Percentiles rank a stretch among this genome's conserved stretches.
Evolutionary conservation across 768 basidiomycete genomes (phyloP).

Genomic region (Mycena pura): DNA sequence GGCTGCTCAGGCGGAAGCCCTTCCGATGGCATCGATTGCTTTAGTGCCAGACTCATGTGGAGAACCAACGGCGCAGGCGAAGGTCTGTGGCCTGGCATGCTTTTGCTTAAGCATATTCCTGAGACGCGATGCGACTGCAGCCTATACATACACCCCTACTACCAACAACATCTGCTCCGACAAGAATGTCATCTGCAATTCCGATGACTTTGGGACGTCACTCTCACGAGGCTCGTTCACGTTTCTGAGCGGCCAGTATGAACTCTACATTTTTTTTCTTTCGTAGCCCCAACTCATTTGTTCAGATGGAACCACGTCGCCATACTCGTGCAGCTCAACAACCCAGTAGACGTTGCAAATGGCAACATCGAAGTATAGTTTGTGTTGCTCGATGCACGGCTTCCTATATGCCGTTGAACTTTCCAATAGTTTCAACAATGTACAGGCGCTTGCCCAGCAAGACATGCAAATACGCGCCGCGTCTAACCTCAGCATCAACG

Average conservation of each 20-base stretch:
- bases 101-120: constrained; percentile 1
- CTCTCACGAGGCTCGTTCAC: constrained; percentile 70
- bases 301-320: constrained; percentile 73
- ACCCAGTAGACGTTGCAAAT: constrained; percentile 71
- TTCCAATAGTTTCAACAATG: constrained; percentile 67
- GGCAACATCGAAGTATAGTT: constrained; percentile 76
- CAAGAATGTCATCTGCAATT: constrained; percentile 66
- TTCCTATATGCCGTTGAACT: neutral
- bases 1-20: constrained; percentile 76
- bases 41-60: constrained; percentile 82
- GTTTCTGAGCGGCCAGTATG: constrained; percentile 70
- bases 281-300: constrained; percentile 5
- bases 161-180: constrained; percentile 65
- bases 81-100: constrained; percentile 52
- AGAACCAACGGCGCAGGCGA: constrained; percentile 68
- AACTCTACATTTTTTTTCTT: constrained; percentile 21
- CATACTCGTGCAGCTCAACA: constrained; percentile 81
- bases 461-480: constrained; percentile 70
- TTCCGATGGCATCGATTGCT: constrained; percentile 71
- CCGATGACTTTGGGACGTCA: constrained; percentile 80
- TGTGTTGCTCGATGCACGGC: constrained; percentile 34
- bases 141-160: constrained; percentile 81
- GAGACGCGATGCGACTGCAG: constrained; percentile 43
- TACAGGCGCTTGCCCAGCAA: constrained; percentile 62
- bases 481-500: constrained; percentile 60